A percentile compares a stretch with the other conserved stretches of the same genome.
These are phyloP conservation scores for Sonneratia alba DNA, from an alignment of 345 rosid genomes.

Conservation along the genomic window DNA sequence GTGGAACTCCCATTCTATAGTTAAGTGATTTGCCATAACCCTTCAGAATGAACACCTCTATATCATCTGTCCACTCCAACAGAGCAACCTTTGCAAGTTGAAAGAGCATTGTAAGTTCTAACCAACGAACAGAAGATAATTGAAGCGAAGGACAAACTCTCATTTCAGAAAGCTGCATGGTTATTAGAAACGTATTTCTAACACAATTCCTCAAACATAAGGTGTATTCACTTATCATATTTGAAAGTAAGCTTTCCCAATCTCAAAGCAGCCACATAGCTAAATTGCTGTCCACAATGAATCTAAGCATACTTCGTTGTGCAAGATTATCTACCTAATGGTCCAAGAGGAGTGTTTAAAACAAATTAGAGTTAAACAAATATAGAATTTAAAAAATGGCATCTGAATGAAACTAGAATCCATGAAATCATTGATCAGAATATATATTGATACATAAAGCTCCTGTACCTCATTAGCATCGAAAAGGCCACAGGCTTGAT, in stretches of 20 bases:
- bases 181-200: background rate
- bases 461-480: constrained; percentile 55
- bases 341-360: background rate
- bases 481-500: constrained; percentile 87
- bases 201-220: background rate
- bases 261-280: background rate
- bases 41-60: constrained; percentile 69
- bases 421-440: background rate
- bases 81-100: constrained; percentile 50
- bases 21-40: constrained; percentile 80
- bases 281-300: background rate
- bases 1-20: constrained; percentile 82
- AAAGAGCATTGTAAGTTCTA: background rate
- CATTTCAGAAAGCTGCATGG: background rate
- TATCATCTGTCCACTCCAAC: constrained; percentile 95
- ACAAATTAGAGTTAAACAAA: background rate
- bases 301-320: background rate
- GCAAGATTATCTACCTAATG: background rate
- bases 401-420: background rate
- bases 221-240: background rate
- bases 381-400: background rate
- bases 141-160: background rate
- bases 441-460: background rate
- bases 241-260: background rate
- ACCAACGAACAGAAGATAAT: background rate